Evolutionary conservation across 1,284 basidiomycete species (phyloP), one percentile per base, ranked within the genome.

Genomic region (Vanrija sp.): DNA sequence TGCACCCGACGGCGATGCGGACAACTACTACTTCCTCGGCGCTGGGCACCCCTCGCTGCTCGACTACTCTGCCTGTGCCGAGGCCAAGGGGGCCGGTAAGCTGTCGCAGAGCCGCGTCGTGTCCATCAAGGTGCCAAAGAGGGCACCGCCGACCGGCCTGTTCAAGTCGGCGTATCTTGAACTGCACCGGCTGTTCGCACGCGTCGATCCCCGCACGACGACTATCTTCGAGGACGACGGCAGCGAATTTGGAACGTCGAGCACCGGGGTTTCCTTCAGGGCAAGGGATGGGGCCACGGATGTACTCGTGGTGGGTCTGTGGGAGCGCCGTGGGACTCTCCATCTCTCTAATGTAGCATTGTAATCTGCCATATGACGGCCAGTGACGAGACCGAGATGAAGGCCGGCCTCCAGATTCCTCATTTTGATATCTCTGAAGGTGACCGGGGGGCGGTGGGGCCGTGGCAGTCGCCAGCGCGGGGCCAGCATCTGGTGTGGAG

Each of bases 191-290:
- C 19, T 56, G 42, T 56, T 56, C 37, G 43, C 31, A 5, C 38
- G 45, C 4, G 38, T 45, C 39, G 46, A 52, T n/a, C 18, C 25
- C 14, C 47, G 54, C 19, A 50, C 52, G 8, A 12, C n/a, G 19
- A 36, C 27, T 19, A 20, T 56, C 25, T 48, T 56, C 19, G 47
- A 51, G 27, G 54, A 56, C 31, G 35, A 41, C 19, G 54, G 54
- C 7, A 6, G 14, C 5, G n/a, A 43, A 2, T 18, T 56, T 23
- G 43, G 50, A 6, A 38, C 50, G 8, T 41, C 43, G n/a, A 22
- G 38, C 23, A 52, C 54, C 14, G 54, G 47, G 2, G 46, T 45
- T 0, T 22, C 22, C 15, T 39, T 51, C 19, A 23, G 31, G 20
- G 48, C 41, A 10, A n/a, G 18, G 9, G 18, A 24, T n/a, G 47